Conservation (phyloP, 306 rosid species). For the Dalbergia cochinchinensis region DNA sequence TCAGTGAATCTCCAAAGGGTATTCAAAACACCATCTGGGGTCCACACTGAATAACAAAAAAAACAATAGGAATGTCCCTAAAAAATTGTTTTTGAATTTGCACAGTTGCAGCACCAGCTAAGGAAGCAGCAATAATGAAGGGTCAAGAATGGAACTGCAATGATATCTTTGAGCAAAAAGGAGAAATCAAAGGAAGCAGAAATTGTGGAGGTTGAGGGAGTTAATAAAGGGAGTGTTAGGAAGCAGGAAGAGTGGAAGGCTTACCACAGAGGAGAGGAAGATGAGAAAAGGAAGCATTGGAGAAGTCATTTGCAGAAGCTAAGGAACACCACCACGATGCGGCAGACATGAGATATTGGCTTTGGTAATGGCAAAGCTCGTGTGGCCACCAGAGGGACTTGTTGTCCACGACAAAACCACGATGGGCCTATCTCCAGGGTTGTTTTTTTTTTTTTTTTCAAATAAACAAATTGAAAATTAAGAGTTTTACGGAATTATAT, state of each 20-base stretch:
- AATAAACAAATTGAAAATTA: background rate
- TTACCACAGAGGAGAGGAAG: conserved; percentile 53
- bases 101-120: conserved; percentile 16
- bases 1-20: conserved; percentile 38
- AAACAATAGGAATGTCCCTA: background rate
- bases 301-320: conserved; percentile 27
- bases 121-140: conserved; percentile 9
- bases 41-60: conserved; percentile 31
- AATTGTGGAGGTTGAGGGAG: conserved; percentile 13
- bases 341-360: conserved; percentile 17
- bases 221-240: background rate
- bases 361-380: conserved; percentile 55
- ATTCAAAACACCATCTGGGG: conserved; percentile 48
- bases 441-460: background rate
- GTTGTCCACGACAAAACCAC: conserved; percentile 42
- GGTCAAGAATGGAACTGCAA: background rate
- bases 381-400: conserved; percentile 57
- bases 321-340: conserved; percentile 16
- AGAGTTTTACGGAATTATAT: background rate
- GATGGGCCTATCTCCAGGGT: conserved; percentile 26
- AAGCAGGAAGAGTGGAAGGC: conserved; percentile 34
- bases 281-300: conserved; percentile 45
- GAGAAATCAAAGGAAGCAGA: conserved; percentile 11
- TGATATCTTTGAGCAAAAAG: background rate
- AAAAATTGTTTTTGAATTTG: conserved; percentile 10